phyloP scores from a whole-genome alignment of 139 green algal species.

The Haematococcus lacustris region DNA sequence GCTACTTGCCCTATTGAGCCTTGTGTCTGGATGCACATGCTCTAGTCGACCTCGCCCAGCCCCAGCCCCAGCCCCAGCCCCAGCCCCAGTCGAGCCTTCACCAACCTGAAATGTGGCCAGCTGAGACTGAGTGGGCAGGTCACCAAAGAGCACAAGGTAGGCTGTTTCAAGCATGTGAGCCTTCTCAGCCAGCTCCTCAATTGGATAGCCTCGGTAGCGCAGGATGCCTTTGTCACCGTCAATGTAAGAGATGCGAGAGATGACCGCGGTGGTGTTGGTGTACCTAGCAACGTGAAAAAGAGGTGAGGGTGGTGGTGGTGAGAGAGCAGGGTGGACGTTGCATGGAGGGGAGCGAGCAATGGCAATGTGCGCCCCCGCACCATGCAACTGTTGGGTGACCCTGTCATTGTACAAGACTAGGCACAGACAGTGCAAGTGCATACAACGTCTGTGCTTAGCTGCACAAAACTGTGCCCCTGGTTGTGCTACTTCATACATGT shows the following conservation, averaged over 20 bases:
- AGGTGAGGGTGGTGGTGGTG: too few relatives aligned
- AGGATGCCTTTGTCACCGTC: conserved; percentile 94
- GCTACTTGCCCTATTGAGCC: background rate
- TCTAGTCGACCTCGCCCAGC: background rate
- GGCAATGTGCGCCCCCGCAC: too few relatives aligned
- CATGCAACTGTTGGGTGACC: too few relatives aligned
- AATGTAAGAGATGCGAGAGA: conserved; percentile 89
- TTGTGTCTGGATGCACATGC: background rate
- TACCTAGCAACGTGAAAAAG: conserved; percentile 53
- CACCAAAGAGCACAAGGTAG: conserved; percentile 83
- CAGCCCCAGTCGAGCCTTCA: background rate
- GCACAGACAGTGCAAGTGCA: too few relatives aligned
- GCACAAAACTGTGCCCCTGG: too few relatives aligned
- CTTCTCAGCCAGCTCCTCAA: conserved; percentile 87
- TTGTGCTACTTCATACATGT: too few relatives aligned
- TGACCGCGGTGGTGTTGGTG: conserved; percentile 88
- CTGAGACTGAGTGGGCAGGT: conserved; percentile 57
- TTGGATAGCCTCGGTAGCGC: conserved; percentile 91
- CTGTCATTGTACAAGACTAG: too few relatives aligned
- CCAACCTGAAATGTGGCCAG: conserved; percentile 23
- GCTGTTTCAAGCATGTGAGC: conserved; percentile 78
- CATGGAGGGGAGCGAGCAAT: too few relatives aligned
- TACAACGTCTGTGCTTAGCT: too few relatives aligned
- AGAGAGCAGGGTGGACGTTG: too few relatives aligned
- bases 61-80: background rate